phyloP scores from a whole-genome alignment of 768 basidiomycete genomes.

The Lactarius hatsudake region DNA sequence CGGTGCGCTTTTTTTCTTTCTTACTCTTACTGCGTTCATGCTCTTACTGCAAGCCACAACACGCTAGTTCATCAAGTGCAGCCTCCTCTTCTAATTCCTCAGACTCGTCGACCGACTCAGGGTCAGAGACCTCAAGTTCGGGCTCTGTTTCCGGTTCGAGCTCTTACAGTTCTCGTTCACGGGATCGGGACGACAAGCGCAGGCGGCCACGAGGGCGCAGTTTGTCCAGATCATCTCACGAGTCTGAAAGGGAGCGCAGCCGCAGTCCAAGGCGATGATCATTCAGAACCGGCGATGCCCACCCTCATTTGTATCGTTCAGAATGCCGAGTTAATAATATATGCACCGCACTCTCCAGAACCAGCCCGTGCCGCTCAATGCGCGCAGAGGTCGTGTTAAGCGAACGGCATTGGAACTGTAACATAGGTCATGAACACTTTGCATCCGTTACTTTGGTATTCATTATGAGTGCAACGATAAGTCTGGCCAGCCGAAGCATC shows the following conservation, averaged over 20 bases:
- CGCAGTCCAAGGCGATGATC: constrained; percentile 14
- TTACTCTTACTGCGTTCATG: constrained; percentile 14
- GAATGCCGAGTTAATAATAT: not conserved
- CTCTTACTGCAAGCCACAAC: constrained; percentile 23
- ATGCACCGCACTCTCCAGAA: not conserved
- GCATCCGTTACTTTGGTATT: constrained; percentile 38
- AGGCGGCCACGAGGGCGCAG: constrained; percentile 35
- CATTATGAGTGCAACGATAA: constrained; percentile 54
- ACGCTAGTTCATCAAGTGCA: constrained; percentile 16
- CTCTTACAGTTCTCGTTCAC: constrained; percentile 36
- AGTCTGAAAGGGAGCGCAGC: constrained; percentile 6
- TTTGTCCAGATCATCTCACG: constrained; percentile 14
- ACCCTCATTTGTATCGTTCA: not conserved
- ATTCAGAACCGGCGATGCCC: not conserved
- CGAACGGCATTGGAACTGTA: not conserved
- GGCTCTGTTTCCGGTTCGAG: constrained; percentile 42
- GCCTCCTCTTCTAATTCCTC: constrained; percentile 24
- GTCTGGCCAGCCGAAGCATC: constrained; percentile 29
- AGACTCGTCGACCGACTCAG: constrained; percentile 38
- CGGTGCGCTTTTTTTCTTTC: constrained; percentile 33
- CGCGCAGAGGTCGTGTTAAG: not conserved
- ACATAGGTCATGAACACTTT: constrained; percentile 20
- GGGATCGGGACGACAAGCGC: constrained; percentile 41
- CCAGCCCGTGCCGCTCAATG: not conserved
- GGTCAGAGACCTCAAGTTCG: constrained; percentile 45